A percentile compares a stretch with the other conserved stretches of the same genome.
These are phyloP conservation scores for Evansstolkia leycettana DNA, from an alignment of 495 filamentous ascomycete species.

Conservation along the genomic window DNA sequence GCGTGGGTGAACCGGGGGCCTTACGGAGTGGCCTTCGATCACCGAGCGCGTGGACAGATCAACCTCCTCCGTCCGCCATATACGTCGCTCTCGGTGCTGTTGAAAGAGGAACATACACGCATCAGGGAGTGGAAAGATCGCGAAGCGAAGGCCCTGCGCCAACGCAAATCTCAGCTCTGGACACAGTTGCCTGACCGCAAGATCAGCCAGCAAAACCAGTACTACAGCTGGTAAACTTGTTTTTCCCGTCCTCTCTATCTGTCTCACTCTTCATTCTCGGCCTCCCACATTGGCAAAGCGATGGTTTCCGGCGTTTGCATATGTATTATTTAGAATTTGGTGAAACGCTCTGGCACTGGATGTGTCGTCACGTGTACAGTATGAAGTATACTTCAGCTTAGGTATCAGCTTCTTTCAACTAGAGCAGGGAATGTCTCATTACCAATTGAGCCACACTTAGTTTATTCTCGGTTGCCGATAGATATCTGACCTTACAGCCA, in stretches of 20 bases:
- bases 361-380: too few relatives aligned
- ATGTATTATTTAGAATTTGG: too few relatives aligned
- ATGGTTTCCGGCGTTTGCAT: conserved; percentile 15
- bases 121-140: conserved; percentile 67
- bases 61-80: conserved; percentile 49
- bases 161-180: conserved; percentile 64
- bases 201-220: conserved; percentile 59
- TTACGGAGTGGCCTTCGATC: conserved; percentile 41
- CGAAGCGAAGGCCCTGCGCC: conserved; percentile 56
- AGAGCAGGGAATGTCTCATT: too few relatives aligned
- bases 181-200: conserved; percentile 63
- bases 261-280: conserved; percentile 8
- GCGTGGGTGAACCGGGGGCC: conserved; percentile 80
- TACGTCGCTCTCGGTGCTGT: conserved; percentile 64
- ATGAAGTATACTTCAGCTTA: too few relatives aligned
- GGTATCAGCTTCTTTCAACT: too few relatives aligned
- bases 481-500: too few relatives aligned
- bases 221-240: conserved; percentile 65
- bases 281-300: background rate
- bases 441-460: too few relatives aligned
- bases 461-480: too few relatives aligned
- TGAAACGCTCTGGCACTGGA: too few relatives aligned
- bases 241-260: conserved; percentile 3
- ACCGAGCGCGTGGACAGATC: conserved; percentile 57
- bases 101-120: conserved; percentile 89